Evolutionary conservation across 2,329 filamentous ascomycete genomes (phyloP).

Genomic region (Diaporthe sp.): DNA sequence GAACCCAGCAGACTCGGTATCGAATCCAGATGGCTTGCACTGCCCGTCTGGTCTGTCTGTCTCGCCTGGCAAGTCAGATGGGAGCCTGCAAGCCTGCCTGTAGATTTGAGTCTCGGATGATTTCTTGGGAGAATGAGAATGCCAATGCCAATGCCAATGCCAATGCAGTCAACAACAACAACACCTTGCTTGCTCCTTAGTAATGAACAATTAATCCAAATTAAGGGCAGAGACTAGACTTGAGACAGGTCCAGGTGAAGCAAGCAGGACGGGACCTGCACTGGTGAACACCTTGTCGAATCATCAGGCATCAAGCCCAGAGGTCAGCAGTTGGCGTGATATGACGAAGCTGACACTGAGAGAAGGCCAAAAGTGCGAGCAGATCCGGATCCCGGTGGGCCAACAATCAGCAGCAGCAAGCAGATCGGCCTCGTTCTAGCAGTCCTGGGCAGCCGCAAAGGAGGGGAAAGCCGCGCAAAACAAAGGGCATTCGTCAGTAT

Average conservation of each 20-base stretch:
- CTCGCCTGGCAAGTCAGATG: conserved; percentile 5
- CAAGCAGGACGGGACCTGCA: neutral
- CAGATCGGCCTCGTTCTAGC: conserved; percentile 27
- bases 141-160: neutral
- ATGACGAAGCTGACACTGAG: conserved; percentile 35
- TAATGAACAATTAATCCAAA: conserved; percentile 11
- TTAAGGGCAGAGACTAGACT: conserved; percentile 13
- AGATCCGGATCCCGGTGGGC: conserved; percentile 16
- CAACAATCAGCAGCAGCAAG: conserved; percentile 19
- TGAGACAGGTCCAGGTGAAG: conserved; percentile 4
- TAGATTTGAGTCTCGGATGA: conserved; percentile 8
- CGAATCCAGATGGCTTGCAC: conserved; percentile 14
- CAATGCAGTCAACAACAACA: conserved; percentile 7
- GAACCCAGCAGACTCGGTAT: conserved; percentile 23
- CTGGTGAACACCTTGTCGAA: neutral
- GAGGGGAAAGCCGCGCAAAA: conserved; percentile 27
- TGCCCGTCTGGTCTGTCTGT: conserved; percentile 14
- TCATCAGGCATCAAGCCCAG: neutral
- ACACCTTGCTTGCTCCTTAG: neutral
- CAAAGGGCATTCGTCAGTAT: conserved; percentile 24
- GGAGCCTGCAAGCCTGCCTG: conserved; percentile 7
- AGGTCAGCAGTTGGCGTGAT: conserved; percentile 32
- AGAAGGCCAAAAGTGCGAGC: neutral
- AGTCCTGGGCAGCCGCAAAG: neutral
- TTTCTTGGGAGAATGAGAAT: conserved; percentile 6